A percentile compares a stretch with the other conserved stretches of the same genome.
Evolutionary conservation across 164 flowering plant species (phyloP).

Genomic region (Annona cherimola): DNA sequence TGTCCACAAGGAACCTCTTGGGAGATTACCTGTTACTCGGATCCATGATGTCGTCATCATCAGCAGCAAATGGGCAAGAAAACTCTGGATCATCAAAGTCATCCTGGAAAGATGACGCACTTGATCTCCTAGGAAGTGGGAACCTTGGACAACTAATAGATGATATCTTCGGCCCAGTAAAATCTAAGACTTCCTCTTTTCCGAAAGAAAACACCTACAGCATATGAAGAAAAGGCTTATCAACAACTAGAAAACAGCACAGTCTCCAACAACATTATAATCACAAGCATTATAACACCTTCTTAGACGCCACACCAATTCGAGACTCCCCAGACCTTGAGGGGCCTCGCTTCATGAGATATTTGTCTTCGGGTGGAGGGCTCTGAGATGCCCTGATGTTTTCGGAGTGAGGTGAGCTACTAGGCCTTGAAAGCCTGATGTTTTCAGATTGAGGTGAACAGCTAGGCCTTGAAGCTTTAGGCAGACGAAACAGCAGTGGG

Average conservation of each 20-base stretch:
- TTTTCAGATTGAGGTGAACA: conserved; percentile 32
- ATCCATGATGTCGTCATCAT: conserved; percentile 61
- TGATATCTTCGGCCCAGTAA: conserved; percentile 39
- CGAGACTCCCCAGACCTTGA: conserved; percentile 17
- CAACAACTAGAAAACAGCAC: not conserved
- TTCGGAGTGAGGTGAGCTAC: conserved; percentile 23
- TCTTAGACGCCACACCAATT: conserved; percentile 35
- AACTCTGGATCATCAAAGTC: conserved; percentile 70
- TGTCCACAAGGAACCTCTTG: not conserved
- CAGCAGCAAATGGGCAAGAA: conserved; percentile 69
- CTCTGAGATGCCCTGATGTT: conserved; percentile 19
- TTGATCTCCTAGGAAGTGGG: conserved; percentile 68
- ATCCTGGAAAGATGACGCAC: conserved; percentile 61
- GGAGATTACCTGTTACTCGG: conserved; percentile 55
- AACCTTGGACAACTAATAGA: conserved; percentile 43
- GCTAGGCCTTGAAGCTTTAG: conserved; percentile 27
- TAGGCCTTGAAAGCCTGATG: conserved; percentile 13
- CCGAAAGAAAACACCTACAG: conserved; percentile 38
- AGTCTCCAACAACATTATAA: not conserved
- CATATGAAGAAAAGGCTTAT: conserved; percentile 4
- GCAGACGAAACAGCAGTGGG: conserved; percentile 57
- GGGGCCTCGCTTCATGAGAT: conserved; percentile 5
- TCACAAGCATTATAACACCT: conserved; percentile 38
- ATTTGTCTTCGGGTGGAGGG: conserved; percentile 9
- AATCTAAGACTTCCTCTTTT: conserved; percentile 50